Evolutionary conservation across 2,329 filamentous ascomycete species (phyloP).

Genomic region (Penicillium brevicompactum): DNA sequence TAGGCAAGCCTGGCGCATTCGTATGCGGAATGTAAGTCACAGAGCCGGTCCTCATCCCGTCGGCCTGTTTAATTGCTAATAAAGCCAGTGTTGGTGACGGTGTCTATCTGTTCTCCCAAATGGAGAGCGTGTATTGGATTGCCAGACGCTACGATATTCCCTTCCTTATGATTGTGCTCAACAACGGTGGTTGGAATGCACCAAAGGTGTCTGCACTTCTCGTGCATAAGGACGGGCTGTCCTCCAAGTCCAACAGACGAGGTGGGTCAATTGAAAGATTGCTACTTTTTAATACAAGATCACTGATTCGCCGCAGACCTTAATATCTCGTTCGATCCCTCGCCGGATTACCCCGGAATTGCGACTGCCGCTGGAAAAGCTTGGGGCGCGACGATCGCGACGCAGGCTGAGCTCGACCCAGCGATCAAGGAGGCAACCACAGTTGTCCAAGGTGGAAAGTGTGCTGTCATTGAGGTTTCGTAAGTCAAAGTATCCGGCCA

Average conservation of each 20-base stretch:
- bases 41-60: no score
- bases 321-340: constrained; percentile 64
- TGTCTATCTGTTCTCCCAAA: constrained; percentile 65
- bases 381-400: constrained; percentile 57
- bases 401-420: constrained; percentile 53
- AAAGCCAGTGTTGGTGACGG: constrained; percentile 59
- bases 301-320: constrained; percentile 50
- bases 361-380: constrained; percentile 61
- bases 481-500: constrained; percentile 5
- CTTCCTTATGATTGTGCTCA: constrained; percentile 65
- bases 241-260: constrained; percentile 54
- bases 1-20: constrained; percentile 61
- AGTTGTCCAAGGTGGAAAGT: constrained; percentile 55
- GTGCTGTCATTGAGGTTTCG: constrained; percentile 58
- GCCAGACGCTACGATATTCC: constrained; percentile 64
- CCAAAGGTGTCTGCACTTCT: constrained; percentile 58
- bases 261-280: constrained; percentile 1
- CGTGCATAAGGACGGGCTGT: constrained; percentile 63
- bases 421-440: constrained; percentile 58
- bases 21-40: constrained; percentile 54
- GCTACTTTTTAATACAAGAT: background rate
- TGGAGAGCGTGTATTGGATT: constrained; percentile 69
- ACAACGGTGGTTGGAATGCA: constrained; percentile 66
- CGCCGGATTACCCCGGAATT: constrained; percentile 66
- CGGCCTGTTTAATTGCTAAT: background rate